A percentile compares a stretch with the other conserved stretches of the same genome.
Conservation (phyloP, 306 rosid genomes). For the Dryas drummondii region DNA sequence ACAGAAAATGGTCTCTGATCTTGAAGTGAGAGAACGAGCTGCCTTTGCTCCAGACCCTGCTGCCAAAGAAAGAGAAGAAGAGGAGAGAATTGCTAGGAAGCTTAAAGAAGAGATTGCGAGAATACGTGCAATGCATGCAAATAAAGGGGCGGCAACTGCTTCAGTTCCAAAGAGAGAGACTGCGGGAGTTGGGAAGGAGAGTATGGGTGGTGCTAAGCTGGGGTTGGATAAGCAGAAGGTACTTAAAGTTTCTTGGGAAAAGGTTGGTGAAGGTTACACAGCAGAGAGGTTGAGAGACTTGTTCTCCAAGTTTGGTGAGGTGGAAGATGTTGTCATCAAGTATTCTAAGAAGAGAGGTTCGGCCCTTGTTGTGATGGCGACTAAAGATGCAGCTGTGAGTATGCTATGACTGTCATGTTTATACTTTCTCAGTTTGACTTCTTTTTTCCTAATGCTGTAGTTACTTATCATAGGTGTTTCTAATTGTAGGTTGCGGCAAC, state of each 20-base stretch:
- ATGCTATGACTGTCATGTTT: not conserved
- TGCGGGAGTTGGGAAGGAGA: constrained; percentile 39
- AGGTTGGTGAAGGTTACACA: constrained; percentile 69
- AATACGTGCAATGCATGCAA: constrained; percentile 66
- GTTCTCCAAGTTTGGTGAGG: constrained; percentile 71
- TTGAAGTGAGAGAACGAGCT: constrained; percentile 71
- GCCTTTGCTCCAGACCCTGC: constrained; percentile 53
- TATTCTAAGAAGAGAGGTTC: constrained; percentile 75
- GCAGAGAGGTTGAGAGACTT: constrained; percentile 67
- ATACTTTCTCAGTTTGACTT: not conserved
- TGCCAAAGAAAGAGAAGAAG: constrained; percentile 58
- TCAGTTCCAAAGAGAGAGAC: constrained; percentile 32
- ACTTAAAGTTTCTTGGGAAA: constrained; percentile 93
- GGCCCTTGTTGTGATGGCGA: constrained; percentile 82
- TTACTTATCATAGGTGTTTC: constrained; percentile 13
- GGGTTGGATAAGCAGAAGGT: constrained; percentile 61
- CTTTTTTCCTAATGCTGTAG: constrained; percentile 5
- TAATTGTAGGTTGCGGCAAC: constrained; percentile 63
- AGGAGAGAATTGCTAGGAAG: constrained; percentile 65
- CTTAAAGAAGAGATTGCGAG: constrained; percentile 76
- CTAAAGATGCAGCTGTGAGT: constrained; percentile 85
- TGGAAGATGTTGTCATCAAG: constrained; percentile 89
- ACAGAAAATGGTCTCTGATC: constrained; percentile 83
- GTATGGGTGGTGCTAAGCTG: constrained; percentile 24
- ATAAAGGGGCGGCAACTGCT: constrained; percentile 37